These are phyloP conservation scores for Exidia glandulosa DNA, from an alignment of 768 basidiomycete species.

Conservation along the genomic window DNA sequence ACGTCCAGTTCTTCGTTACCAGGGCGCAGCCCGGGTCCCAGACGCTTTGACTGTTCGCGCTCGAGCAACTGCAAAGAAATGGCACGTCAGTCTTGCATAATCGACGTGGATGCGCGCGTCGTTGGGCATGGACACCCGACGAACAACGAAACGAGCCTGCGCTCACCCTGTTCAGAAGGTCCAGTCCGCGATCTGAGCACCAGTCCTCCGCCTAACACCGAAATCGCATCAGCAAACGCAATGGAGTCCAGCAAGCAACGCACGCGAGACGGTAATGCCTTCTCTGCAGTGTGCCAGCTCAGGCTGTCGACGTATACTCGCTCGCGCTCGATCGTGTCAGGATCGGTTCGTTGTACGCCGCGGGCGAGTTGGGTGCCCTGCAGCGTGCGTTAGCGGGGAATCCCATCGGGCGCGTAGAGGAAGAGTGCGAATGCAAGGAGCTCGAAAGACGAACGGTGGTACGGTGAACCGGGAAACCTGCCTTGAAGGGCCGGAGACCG, in stretches of 20 bases:
- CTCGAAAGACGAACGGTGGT: neutral
- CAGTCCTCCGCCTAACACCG: neutral
- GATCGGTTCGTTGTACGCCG: neutral
- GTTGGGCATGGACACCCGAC: too few species aligned
- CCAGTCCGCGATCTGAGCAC: neutral
- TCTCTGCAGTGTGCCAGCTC: neutral
- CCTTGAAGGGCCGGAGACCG: conserved; percentile 26
- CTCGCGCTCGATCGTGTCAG: neutral
- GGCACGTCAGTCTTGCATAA: too few species aligned
- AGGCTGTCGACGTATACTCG: neutral
- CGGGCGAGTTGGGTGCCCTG: neutral
- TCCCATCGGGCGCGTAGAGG: too few species aligned
- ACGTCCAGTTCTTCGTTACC: conserved; percentile 21
- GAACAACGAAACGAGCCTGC: too few species aligned
- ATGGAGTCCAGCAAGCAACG: too few species aligned
- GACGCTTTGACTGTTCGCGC: conserved; percentile 26
- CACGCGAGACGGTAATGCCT: neutral
- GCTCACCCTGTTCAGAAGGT: neutral
- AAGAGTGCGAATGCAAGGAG: too few species aligned
- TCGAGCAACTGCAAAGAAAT: conserved; percentile 27
- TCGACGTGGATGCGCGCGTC: too few species aligned
- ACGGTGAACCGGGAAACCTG: conserved; percentile 18
- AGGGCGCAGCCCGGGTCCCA: conserved; percentile 22
- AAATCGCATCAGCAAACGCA: too few species aligned
- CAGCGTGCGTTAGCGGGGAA: too few species aligned